phyloP scores from a whole-genome alignment of 1,139 yeast species.

The Zygoascus meyerae region DNA sequence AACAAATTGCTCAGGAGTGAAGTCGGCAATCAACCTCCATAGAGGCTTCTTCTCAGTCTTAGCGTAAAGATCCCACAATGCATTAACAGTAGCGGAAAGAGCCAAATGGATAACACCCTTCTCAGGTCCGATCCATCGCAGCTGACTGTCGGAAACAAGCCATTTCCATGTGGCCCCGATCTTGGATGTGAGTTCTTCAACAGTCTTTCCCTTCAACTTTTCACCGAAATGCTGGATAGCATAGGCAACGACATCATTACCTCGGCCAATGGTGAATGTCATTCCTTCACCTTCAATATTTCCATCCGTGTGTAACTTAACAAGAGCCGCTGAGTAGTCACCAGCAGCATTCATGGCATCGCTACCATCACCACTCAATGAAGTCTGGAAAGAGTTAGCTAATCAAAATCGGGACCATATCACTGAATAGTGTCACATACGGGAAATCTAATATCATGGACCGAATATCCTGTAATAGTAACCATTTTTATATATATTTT shows the following conservation, averaged over 20 bases:
- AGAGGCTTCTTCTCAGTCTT: slow-evolving; percentile 35
- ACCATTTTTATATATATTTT: slow-evolving; percentile 10
- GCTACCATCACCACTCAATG: slow-evolving; percentile 35
- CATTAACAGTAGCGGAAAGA: slow-evolving; percentile 35
- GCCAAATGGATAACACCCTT: slow-evolving; percentile 38
- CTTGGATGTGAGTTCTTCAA: slow-evolving; percentile 32
- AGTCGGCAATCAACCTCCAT: slow-evolving; percentile 38
- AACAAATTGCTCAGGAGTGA: slow-evolving; percentile 41
- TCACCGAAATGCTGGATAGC: slow-evolving; percentile 33
- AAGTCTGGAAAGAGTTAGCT: slow-evolving; percentile 22
- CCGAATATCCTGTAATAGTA: slow-evolving; percentile 29
- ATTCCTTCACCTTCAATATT: slow-evolving; percentile 30
- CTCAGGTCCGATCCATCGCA: slow-evolving; percentile 41
- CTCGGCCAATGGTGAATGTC: slow-evolving; percentile 36
- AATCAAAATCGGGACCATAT: neutral
- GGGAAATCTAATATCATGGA: slow-evolving; percentile 35
- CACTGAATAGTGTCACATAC: slow-evolving; percentile 11
- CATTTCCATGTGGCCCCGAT: slow-evolving; percentile 39
- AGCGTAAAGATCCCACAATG: slow-evolving; percentile 40
- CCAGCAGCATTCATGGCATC: slow-evolving; percentile 38
- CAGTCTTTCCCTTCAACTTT: slow-evolving; percentile 29
- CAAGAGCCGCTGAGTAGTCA: slow-evolving; percentile 33
- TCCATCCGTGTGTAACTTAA: slow-evolving; percentile 26
- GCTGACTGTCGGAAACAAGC: slow-evolving; percentile 36
- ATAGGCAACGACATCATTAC: slow-evolving; percentile 31